Evolutionary conservation across 768 basidiomycete genomes (phyloP), one percentile per base, ranked within the genome.

Genomic region (Rhodotorula paludigena): DNA sequence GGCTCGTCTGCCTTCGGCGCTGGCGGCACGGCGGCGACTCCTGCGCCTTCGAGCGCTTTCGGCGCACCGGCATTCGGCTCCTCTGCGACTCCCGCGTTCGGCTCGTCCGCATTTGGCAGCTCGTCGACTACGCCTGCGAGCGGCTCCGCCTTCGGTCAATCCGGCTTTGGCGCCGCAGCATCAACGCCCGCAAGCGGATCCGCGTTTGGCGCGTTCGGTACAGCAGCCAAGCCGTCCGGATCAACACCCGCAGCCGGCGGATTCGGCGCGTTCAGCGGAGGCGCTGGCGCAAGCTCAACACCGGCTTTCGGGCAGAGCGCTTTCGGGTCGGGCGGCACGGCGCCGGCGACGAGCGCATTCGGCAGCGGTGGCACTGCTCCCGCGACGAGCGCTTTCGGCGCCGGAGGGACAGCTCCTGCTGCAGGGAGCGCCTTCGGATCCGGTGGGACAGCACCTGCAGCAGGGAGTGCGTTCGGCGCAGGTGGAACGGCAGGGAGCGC

Each of bases 261-360:
- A 0, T 65, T 60, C 36, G 64, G 64, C 20, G 41, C 51, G 18
- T 65, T 65, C 45, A 58, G 49, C 0, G 47, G 52, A 0, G 57
- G 32, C 38, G 57, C 25, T 5, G 47, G 38, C 6, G 28, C 51
- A n/a, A 25, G 32, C 3, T 21, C 47, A 7, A 52, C 64, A 42
- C 64, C 64, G 18, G 52, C 64, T 0, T 65, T 65, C 44, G 57
- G 64, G 3, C 57, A 60, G 35, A 58, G 49, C 30, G 63, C 63
- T 3, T 64, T 64, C 42, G 57, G 57, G 1, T 44, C 57, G 8
- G 63, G 63, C 21, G 63, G 54, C 45, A 21, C 49, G 32, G 14
- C 49, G 30, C 16, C 49, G 30, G 25, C 45, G 45, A 18, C 48
- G 48, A 49, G 28, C 8, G 35, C 53, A 1, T 63, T 63, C n/a